Evolutionary conservation across 352 stramenopile genomes (phyloP).

Genomic region (Thalassiosira pacifica): DNA sequence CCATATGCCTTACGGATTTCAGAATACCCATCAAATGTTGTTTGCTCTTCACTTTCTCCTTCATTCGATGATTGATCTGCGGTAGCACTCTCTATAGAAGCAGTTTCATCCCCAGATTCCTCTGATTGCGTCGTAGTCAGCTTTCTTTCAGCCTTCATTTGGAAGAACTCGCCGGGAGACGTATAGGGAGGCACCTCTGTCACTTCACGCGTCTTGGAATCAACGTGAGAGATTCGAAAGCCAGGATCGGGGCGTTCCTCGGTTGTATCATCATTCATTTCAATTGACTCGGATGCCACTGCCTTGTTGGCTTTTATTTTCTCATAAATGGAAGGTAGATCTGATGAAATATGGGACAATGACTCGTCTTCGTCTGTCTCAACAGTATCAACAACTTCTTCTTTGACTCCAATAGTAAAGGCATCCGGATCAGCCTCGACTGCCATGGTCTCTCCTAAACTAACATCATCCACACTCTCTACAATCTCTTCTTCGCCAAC

Average conservation of each 20-base stretch:
- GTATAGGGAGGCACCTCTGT: constrained; percentile 80
- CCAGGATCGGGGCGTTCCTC: constrained; percentile 73
- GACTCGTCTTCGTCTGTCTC: constrained; percentile 4
- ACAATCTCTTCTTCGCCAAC: constrained; percentile 12
- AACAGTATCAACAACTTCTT: constrained; percentile 29
- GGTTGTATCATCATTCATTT: constrained; percentile 54
- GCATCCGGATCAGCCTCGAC: constrained; percentile 52
- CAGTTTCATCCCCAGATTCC: background rate
- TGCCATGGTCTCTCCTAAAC: constrained; percentile 19
- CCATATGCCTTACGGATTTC: constrained; percentile 64
- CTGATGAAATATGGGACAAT: constrained; percentile 4
- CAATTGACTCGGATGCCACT: constrained; percentile 53
- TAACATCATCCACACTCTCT: constrained; percentile 9
- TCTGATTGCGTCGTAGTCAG: constrained; percentile 1
- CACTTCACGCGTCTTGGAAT: constrained; percentile 66
- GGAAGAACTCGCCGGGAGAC: constrained; percentile 72
- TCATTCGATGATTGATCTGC: background rate
- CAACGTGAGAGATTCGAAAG: constrained; percentile 83
- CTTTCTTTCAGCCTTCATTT: constrained; percentile 52
- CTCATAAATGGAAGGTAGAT: constrained; percentile 75
- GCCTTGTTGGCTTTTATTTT: constrained; percentile 83
- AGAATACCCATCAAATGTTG: constrained; percentile 60
- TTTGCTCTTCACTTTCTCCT: constrained; percentile 13
- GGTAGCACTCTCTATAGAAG: background rate
- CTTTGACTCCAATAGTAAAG: constrained; percentile 46